Evolutionary conservation across 306 rosid species (phyloP).

Genomic region (Pyrus betulifolia): DNA sequence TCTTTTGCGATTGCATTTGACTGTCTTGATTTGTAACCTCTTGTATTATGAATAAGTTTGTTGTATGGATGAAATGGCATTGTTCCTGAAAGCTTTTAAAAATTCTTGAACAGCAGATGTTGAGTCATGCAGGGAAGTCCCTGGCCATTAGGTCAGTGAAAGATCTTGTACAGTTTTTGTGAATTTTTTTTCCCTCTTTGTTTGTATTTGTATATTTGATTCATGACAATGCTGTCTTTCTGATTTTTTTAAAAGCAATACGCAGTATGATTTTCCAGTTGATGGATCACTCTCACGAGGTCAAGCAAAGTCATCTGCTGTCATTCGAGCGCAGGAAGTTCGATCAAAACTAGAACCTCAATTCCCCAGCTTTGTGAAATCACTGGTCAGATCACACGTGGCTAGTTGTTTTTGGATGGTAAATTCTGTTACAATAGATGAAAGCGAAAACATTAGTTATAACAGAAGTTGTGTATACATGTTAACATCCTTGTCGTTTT

Average conservation of each 20-base stretch:
- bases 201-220: background rate
- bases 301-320: slow-evolving; percentile 67
- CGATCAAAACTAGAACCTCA: slow-evolving; percentile 36
- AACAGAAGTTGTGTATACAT: background rate
- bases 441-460: background rate
- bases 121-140: slow-evolving; percentile 35
- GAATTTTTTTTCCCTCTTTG: background rate
- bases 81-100: slow-evolving; percentile 8
- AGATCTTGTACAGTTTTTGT: background rate
- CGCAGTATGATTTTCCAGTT: slow-evolving; percentile 25
- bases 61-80: background rate
- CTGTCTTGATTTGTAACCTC: background rate
- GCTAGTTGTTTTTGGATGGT: slow-evolving; percentile 95
- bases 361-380: slow-evolving; percentile 82
- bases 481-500: background rate
- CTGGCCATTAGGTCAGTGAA: slow-evolving; percentile 43
- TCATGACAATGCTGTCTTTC: background rate
- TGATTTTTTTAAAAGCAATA: slow-evolving; percentile 35
- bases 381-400: slow-evolving; percentile 81
- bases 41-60: background rate
- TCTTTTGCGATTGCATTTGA: background rate
- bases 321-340: slow-evolving; percentile 57
- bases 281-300: slow-evolving; percentile 53
- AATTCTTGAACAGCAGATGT: slow-evolving; percentile 36
- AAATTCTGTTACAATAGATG: slow-evolving; percentile 7